Evolutionary conservation across 805 yeast genomes (phyloP).

Genomic region (Candida corydali): DNA sequence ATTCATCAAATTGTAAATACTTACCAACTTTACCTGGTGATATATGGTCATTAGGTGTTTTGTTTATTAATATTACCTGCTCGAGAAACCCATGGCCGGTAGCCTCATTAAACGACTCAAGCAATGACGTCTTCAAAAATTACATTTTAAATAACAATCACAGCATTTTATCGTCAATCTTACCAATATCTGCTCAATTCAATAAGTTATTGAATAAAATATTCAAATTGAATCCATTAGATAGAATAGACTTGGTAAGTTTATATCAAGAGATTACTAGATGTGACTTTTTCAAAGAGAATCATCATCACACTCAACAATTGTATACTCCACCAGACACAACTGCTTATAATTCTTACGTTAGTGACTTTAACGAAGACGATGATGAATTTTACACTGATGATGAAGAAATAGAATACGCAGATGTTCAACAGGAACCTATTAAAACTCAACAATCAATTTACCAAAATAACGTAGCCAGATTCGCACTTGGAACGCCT

Average conservation of each 20-base stretch:
- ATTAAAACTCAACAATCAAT: not conserved
- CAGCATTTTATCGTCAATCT: constrained; percentile 53
- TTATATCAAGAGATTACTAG: constrained; percentile 35
- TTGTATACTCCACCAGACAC: constrained; percentile 12
- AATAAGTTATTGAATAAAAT: constrained; percentile 47
- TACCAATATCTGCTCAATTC: constrained; percentile 69
- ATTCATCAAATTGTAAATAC: constrained; percentile 24
- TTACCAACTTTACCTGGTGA: constrained; percentile 77
- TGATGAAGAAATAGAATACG: constrained; percentile 5
- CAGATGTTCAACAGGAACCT: not conserved
- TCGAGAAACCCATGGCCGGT: constrained; percentile 89
- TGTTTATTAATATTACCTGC: constrained; percentile 74
- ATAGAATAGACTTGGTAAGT: constrained; percentile 37
- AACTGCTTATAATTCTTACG: constrained; percentile 9
- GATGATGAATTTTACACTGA: constrained; percentile 7
- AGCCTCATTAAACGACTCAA: constrained; percentile 58
- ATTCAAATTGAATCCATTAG: constrained; percentile 45
- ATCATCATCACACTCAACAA: constrained; percentile 8
- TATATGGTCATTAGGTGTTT: constrained; percentile 78
- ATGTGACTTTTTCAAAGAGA: constrained; percentile 29
- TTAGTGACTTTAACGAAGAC: constrained; percentile 8
- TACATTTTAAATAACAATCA: constrained; percentile 53
- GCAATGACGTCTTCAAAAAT: constrained; percentile 52
- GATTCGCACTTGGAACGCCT: constrained; percentile 8
- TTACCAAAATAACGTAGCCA: constrained; percentile 5